Base-by-base conservation (phyloP, 2,329 filamentous ascomycete species). In the Botrytis fragariae region DNA sequence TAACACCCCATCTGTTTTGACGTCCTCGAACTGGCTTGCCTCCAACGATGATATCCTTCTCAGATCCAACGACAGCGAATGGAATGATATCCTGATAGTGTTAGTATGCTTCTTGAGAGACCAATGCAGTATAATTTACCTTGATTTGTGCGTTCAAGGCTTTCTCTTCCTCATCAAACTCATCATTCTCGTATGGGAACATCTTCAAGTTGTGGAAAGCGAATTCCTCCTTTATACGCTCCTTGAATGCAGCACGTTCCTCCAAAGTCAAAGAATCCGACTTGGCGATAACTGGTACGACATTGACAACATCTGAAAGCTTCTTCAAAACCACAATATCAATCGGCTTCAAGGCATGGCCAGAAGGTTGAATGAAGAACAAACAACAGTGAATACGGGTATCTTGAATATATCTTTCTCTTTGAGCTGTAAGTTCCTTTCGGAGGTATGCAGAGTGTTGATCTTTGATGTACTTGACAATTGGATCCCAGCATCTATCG, bases 401-500 rank as follows among this genome's bases (percentile, higher is more conserved):
- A 85, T 99, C 96, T 87, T 97, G 95, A 79, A 99, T 98, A 85
- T 99, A 99, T 81, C 96, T 92, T 86, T 99, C 96, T 85, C 96
- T 93, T 88, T 99, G 96, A 79, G 96, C 96, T 72, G 96, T 98
- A 82, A 99, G 94, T 85, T 99, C 96, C 89, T 99, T 99, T 85
- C 96, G 93, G 80, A 99, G 91, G 87, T 98, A 99, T 81, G 96
- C 95, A 71, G 94, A 98, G 88, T 99, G 96, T 88, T 99, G 96
- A 85, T 99, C 96, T 89, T 99, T 99, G 89, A 99, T 99, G 86
- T 99, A 99, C 88, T 99, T 99, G 88, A 99, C 95, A 83, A 99
- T 99, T 77, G 96, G 96, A 83, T 99, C 96, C 96, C 96, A 99
- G 91, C 96, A 99, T 89, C 96, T 93, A 87, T 99, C 96, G 85